phyloP scores from a whole-genome alignment of 176 grass and related monocot species.

The Aegilops sharonensis region DNA sequence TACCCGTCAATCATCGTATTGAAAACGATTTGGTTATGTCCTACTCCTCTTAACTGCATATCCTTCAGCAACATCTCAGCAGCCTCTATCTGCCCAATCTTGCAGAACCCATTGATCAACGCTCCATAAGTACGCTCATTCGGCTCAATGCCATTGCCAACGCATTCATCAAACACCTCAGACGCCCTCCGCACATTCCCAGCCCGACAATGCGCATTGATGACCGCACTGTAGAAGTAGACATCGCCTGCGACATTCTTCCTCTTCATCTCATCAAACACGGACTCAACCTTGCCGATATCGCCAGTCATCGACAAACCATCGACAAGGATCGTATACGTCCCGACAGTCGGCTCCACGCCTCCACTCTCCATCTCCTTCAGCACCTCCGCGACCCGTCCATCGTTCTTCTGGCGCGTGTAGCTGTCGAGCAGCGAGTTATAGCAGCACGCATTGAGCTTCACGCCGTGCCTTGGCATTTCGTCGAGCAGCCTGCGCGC shows the following conservation, averaged over 20 bases:
- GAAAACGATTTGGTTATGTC: constrained; percentile 65
- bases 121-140: constrained; percentile 58
- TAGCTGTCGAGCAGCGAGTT: constrained; percentile 66
- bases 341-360: constrained; percentile 35
- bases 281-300: constrained; percentile 48
- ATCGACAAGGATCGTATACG: constrained; percentile 60
- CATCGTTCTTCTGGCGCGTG: constrained; percentile 36
- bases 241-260: constrained; percentile 48
- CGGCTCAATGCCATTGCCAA: constrained; percentile 52
- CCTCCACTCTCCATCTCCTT: constrained; percentile 36
- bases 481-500: constrained; percentile 61
- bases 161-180: constrained; percentile 70
- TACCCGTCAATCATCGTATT: constrained; percentile 88
- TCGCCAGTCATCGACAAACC: constrained; percentile 19
- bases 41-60: constrained; percentile 63
- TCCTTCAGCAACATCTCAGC: constrained; percentile 67
- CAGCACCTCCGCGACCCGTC: constrained; percentile 30
- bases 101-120: constrained; percentile 87
- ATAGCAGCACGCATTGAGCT: constrained; percentile 58
- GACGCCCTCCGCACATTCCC: constrained; percentile 71
- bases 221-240: constrained; percentile 60
- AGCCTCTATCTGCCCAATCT: constrained; percentile 71
- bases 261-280: constrained; percentile 52
- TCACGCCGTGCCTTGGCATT: constrained; percentile 43
- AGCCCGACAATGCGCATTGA: constrained; percentile 54